A percentile compares a stretch with the other conserved stretches of the same genome.
Conservation (phyloP, 1,284 basidiomycete genomes). For the Xerocomus cyaneibrunnescens region DNA sequence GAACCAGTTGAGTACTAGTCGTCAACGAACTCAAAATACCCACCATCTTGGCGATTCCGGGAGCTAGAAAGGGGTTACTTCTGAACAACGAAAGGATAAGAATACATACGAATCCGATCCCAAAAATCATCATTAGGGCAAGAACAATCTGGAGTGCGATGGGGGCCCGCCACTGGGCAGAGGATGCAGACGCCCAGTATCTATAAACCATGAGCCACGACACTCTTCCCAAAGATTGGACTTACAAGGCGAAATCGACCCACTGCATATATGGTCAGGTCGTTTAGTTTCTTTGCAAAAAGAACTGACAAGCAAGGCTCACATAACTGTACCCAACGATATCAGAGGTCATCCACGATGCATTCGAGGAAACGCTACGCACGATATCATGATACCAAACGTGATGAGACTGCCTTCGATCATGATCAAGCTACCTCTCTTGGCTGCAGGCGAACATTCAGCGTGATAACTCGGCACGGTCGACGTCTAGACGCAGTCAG, state of each 20-base stretch:
- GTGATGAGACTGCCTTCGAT: conserved; percentile 69
- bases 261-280: conserved; percentile 40
- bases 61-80: conserved; percentile 39
- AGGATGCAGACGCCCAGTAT: conserved; percentile 51
- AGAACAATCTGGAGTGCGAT: conserved; percentile 67
- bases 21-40: not conserved
- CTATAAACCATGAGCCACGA: conserved; percentile 28
- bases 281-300: conserved; percentile 3
- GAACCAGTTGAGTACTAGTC: not conserved
- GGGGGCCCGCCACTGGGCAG: conserved; percentile 69
- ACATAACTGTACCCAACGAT: conserved; percentile 24
- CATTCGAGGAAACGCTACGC: conserved; percentile 31
- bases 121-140: conserved; percentile 57
- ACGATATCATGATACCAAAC: conserved; percentile 70
- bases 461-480: conserved; percentile 65
- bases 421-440: conserved; percentile 66
- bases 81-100: not conserved
- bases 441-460: conserved; percentile 61
- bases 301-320: conserved; percentile 7
- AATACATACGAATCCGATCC: conserved; percentile 52
- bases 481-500: conserved; percentile 46
- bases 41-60: conserved; percentile 71
- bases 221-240: not conserved
- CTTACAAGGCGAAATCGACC: conserved; percentile 60
- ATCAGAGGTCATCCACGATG: conserved; percentile 7